Percentiles rank a stretch among this genome's conserved stretches.
Evolutionary conservation across 2,329 filamentous ascomycete species (phyloP).

Genomic region (Pseudomassariella vexata): DNA sequence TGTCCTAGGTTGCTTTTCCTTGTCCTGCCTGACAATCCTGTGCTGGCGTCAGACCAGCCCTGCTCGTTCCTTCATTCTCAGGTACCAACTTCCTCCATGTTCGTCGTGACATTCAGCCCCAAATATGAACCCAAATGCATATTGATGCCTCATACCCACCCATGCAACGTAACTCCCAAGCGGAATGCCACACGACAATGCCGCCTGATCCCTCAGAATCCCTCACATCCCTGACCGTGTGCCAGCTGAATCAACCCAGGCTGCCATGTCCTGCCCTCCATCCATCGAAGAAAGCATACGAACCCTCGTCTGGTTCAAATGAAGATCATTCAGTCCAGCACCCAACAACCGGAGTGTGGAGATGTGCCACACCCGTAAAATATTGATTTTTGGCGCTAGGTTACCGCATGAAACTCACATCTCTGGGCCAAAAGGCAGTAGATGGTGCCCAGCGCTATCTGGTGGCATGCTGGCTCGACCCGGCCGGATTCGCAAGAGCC

Average conservation of each 20-base stretch:
- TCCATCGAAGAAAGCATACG: conserved; percentile 1
- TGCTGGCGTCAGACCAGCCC: background rate
- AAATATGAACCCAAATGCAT: background rate
- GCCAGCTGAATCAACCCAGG: too few relatives aligned
- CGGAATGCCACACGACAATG: too few relatives aligned
- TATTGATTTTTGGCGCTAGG: too few relatives aligned
- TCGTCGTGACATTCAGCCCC: background rate
- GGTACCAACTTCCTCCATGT: too few relatives aligned
- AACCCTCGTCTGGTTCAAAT: conserved; percentile 4
- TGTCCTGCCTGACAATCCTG: conserved; percentile 3
- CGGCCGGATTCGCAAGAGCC: conserved; percentile 14
- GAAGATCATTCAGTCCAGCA: background rate
- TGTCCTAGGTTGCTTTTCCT: conserved; percentile 1
- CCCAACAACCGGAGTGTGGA: background rate
- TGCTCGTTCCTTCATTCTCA: too few relatives aligned
- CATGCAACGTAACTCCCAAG: conserved; percentile 3
- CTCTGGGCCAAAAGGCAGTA: too few relatives aligned
- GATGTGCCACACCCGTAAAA: conserved; percentile 5
- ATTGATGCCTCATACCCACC: conserved; percentile 5
- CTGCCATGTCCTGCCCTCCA: too few relatives aligned
- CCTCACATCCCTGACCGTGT: conserved; percentile 1
- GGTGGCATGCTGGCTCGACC: conserved; percentile 12
- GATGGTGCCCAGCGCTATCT: too few relatives aligned
- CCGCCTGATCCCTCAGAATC: conserved; percentile 4
- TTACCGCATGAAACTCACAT: too few relatives aligned